These are phyloP conservation scores for Cadophora gregata DNA, from an alignment of 2,329 filamentous ascomycete genomes.

Conservation along the genomic window DNA sequence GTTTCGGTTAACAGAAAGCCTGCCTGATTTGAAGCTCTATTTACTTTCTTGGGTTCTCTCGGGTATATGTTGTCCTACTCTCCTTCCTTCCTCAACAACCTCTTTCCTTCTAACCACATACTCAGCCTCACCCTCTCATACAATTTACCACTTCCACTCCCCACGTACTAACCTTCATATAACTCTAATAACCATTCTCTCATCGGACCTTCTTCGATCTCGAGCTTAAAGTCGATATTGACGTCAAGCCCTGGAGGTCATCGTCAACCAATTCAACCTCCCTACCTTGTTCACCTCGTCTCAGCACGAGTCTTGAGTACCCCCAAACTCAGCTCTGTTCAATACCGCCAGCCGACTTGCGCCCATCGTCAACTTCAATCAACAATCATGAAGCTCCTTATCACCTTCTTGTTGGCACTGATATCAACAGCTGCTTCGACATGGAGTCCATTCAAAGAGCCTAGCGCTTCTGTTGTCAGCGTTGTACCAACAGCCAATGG, in stretches of 20 bases:
- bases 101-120: constrained; percentile 4
- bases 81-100: constrained; percentile 19
- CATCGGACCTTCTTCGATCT: neutral
- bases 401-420: constrained; percentile 5
- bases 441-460: constrained; percentile 25
- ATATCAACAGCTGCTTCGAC: constrained; percentile 18
- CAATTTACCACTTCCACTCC: neutral
- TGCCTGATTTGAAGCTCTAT: constrained; percentile 8
- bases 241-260: neutral
- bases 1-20: neutral
- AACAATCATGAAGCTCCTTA: constrained; percentile 23
- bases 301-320: neutral
- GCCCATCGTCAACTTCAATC: neutral
- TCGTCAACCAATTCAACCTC: neutral
- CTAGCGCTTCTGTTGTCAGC: neutral
- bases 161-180: neutral
- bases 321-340: neutral
- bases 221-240: neutral
- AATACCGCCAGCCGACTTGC: neutral
- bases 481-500: constrained; percentile 11
- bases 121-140: neutral
- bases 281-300: neutral
- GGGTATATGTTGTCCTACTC: constrained; percentile 12
- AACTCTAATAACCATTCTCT: neutral
- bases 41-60: neutral